Evolutionary conservation across 2,329 filamentous ascomycete species (phyloP).

Genomic region (Arthroderma sp.): DNA sequence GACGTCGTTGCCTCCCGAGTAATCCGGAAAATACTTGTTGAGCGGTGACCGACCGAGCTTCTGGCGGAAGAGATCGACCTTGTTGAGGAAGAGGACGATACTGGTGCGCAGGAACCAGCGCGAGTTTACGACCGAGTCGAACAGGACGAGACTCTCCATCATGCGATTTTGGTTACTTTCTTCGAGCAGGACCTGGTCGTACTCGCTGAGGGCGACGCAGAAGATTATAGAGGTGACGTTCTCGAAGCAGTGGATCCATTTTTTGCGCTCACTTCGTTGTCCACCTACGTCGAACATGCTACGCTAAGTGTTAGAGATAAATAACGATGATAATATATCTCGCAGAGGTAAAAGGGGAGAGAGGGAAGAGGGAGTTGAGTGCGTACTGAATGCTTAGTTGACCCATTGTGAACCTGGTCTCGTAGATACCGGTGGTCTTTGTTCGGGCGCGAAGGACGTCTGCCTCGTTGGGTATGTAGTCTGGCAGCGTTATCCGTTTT

Average conservation of each 20-base stretch:
- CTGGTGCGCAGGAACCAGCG: constrained; percentile 98
- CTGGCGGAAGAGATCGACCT: constrained; percentile 94
- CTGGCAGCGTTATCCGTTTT: constrained; percentile 64
- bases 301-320: constrained; percentile 13
- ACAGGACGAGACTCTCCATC: constrained; percentile 95
- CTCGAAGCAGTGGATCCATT: constrained; percentile 99
- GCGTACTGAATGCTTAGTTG: constrained; percentile 96
- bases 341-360: background rate
- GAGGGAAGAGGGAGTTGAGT: constrained; percentile 2
- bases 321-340: constrained; percentile 12
- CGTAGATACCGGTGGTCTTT: constrained; percentile 98
- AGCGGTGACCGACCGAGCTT: constrained; percentile 83
- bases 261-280: constrained; percentile 93
- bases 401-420: constrained; percentile 97
- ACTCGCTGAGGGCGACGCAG: constrained; percentile 94
- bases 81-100: constrained; percentile 97
- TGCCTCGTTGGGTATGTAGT: constrained; percentile 87
- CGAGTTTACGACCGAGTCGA: constrained; percentile 97
- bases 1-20: constrained; percentile 93
- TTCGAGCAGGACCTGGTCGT: constrained; percentile 92
- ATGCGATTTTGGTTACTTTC: constrained; percentile 99
- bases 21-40: constrained; percentile 94
- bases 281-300: constrained; percentile 99
- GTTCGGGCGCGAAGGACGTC: constrained; percentile 92
- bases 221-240: constrained; percentile 99